These are phyloP conservation scores for Spathaspora hagerdaliae DNA, from an alignment of 805 yeast species.

Conservation along the genomic window DNA sequence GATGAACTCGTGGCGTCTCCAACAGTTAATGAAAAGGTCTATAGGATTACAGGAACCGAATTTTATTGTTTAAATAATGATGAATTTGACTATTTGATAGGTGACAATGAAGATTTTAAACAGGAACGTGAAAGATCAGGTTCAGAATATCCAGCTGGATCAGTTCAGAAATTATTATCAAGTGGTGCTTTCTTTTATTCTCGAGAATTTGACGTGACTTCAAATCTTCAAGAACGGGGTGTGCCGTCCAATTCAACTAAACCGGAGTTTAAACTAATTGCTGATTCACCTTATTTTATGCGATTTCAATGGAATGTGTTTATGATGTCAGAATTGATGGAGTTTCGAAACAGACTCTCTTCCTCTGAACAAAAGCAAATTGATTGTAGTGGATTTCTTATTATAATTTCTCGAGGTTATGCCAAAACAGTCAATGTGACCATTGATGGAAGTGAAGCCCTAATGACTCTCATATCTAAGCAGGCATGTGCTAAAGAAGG, in stretches of 20 bases:
- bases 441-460: constrained; percentile 30
- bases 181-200: constrained; percentile 50
- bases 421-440: constrained; percentile 41
- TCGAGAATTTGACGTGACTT: constrained; percentile 42
- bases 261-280: constrained; percentile 18
- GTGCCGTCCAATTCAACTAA: constrained; percentile 7
- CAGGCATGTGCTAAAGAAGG: constrained; percentile 48
- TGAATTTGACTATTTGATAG: constrained; percentile 39
- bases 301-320: constrained; percentile 51
- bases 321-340: constrained; percentile 42
- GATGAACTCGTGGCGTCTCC: constrained; percentile 58
- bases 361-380: constrained; percentile 36
- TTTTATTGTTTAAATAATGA: constrained; percentile 62
- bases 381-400: constrained; percentile 45
- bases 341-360: constrained; percentile 43
- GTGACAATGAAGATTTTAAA: constrained; percentile 10
- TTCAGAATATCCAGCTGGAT: constrained; percentile 37
- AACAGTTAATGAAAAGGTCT: constrained; percentile 48
- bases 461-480: constrained; percentile 48
- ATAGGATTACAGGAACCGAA: constrained; percentile 54
- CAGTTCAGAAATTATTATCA: constrained; percentile 41
- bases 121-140: constrained; percentile 19
- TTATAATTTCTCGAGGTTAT: constrained; percentile 49
- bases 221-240: constrained; percentile 44
- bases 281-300: constrained; percentile 39